Evolutionary conservation across 805 yeast species (phyloP).

Genomic region (Dipodascus albidus): DNA sequence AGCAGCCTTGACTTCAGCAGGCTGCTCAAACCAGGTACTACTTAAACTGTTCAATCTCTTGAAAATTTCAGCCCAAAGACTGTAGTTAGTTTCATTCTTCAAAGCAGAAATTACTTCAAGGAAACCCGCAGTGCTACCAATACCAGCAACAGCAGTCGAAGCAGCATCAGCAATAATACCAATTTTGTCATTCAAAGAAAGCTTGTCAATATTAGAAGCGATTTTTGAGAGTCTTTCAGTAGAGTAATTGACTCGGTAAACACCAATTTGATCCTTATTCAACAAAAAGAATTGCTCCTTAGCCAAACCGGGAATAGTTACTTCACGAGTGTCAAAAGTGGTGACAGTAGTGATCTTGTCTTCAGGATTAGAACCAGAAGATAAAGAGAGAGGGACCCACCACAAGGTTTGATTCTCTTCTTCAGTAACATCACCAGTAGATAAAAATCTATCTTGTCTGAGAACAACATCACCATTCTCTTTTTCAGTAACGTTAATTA

Average conservation of each 20-base stretch:
- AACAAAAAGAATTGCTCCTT: slow-evolving; percentile 33
- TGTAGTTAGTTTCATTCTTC: slow-evolving; percentile 37
- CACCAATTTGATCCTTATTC: slow-evolving; percentile 64
- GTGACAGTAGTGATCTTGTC: slow-evolving; percentile 11
- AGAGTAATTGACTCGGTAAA: slow-evolving; percentile 62
- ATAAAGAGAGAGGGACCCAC: slow-evolving; percentile 27
- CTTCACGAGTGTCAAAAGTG: slow-evolving; percentile 12
- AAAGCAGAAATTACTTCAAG: slow-evolving; percentile 40
- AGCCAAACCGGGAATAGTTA: slow-evolving; percentile 10
- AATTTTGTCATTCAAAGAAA: slow-evolving; percentile 48
- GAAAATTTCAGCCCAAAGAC: slow-evolving; percentile 44
- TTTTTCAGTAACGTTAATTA: slow-evolving; percentile 52
- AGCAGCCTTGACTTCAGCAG: slow-evolving; percentile 31
- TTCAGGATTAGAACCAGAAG: slow-evolving; percentile 14
- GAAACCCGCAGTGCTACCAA: slow-evolving; percentile 36
- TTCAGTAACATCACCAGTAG: slow-evolving; percentile 65
- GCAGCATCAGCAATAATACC: slow-evolving; percentile 54
- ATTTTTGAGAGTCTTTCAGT: slow-evolving; percentile 61
- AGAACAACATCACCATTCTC: slow-evolving; percentile 35
- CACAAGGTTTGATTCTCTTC: slow-evolving; percentile 62
- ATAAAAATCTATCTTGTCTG: slow-evolving; percentile 62
- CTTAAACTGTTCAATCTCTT: slow-evolving; percentile 31
- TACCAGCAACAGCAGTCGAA: slow-evolving; percentile 43
- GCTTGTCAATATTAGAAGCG: slow-evolving; percentile 43
- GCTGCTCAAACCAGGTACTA: slow-evolving; percentile 32